Evolutionary conservation across 768 basidiomycete genomes (phyloP), one percentile per base, ranked within the genome.

Genomic region (Mycena albidolilacea): DNA sequence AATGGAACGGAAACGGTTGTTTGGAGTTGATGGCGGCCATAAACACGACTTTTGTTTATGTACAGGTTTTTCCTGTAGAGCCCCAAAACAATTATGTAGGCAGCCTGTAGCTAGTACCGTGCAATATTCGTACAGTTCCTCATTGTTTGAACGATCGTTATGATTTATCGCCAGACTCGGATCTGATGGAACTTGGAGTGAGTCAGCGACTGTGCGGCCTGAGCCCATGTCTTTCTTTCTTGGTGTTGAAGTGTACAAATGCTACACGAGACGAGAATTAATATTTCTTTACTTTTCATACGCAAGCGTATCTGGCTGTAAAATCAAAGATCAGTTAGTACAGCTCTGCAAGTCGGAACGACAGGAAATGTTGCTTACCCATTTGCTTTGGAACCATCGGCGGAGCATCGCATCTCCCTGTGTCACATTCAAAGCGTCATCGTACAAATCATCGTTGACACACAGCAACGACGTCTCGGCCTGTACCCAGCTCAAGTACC

Each of bases 401-500:
- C 73, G 64, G 15, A 74, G 60, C 69, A 23, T 35, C 21, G 8
- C 4, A 55, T 74, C 73, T n/a, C 69, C 73, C 21, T 50, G 64
- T 39, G 68, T 70, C 41, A 60, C 7, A 60, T 74, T 68, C 21
- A 39, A n/a, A 1, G 61, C 52, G 64, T 68, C 69, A 54, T 76
- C 70, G 38, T 59, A 37, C 50, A 83, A 71, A 46, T 83, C 82
- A 74, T 83, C 82, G 77, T 82, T 82, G 46, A 82, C 73, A 67
- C 81, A 82, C 5, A 82, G 73, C 69, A 83, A 74, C 65, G 79
- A 78, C 21, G 78, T 74, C 43, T 81, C 78, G 14, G 69, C 30
- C 46, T 77, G 73, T 52, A 83, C 62, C 59, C 67, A 59, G 38
- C 69, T 59, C 23, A 79, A 70, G 73, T 77, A 73, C 46, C 37